phyloP scores from a whole-genome alignment of 1,284 basidiomycete species.

The Cerrena zonata region DNA sequence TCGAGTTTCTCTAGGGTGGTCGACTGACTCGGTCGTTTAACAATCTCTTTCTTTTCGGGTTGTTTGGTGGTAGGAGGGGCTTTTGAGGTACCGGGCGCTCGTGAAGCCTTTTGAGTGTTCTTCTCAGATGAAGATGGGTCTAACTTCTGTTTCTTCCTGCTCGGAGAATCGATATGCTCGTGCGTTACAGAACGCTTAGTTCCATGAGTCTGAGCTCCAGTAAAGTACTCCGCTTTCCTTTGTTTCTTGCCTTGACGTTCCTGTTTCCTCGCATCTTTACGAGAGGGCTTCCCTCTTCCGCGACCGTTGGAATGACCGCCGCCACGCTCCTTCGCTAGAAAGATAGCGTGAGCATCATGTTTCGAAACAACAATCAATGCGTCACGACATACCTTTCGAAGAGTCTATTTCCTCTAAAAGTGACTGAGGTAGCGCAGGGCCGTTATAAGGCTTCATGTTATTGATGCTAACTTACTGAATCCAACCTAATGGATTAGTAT shows the following conservation, averaged over 20 bases:
- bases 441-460: constrained; percentile 20
- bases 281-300: constrained; percentile 31
- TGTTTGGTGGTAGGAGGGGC: neutral
- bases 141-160: constrained; percentile 40
- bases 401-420: constrained; percentile 28
- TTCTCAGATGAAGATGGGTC: neutral
- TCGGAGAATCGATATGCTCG: constrained; percentile 37
- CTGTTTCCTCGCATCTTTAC: constrained; percentile 64
- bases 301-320: constrained; percentile 8
- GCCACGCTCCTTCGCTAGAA: neutral
- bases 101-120: neutral
- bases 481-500: too few relatives aligned
- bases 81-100: neutral
- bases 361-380: neutral
- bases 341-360: too few relatives aligned
- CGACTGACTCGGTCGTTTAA: constrained; percentile 10
- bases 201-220: constrained; percentile 24
- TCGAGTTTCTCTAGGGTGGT: constrained; percentile 34
- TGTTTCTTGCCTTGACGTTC: constrained; percentile 53
- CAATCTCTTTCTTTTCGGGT: neutral
- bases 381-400: constrained; percentile 8
- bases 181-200: constrained; percentile 30
- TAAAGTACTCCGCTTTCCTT: constrained; percentile 53
- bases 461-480: too few relatives aligned
- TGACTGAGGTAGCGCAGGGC: constrained; percentile 26